A percentile compares a stretch with the other conserved stretches of the same genome.
These are phyloP conservation scores for Penstemon davidsonii DNA, from an alignment of 257 asterid genomes.

Conservation along the genomic window DNA sequence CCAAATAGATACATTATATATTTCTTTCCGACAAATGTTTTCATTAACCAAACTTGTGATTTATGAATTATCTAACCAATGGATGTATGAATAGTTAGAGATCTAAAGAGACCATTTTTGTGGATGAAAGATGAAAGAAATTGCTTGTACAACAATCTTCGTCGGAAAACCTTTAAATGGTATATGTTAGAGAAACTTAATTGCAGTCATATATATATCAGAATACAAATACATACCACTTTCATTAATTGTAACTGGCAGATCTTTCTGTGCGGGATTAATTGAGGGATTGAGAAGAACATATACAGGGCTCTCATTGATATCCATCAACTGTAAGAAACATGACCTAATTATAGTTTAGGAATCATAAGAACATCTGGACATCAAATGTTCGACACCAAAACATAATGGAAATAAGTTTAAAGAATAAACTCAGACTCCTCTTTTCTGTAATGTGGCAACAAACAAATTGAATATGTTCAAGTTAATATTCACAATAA, in stretches of 20 bases:
- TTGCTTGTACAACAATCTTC: not conserved
- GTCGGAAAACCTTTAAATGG: not conserved
- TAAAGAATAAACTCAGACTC: not conserved
- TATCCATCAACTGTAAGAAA: slow-evolving; percentile 77
- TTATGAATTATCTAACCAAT: too few species aligned
- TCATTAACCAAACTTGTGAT: too few species aligned
- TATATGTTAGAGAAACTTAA: not conserved
- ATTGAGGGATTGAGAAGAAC: slow-evolving; percentile 90
- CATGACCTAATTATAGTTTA: slow-evolving; percentile 5
- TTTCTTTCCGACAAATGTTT: too few species aligned
- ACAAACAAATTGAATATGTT: slow-evolving; percentile 1
- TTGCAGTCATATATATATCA: not conserved
- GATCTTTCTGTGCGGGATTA: slow-evolving; percentile 91
- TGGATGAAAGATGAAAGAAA: too few species aligned
- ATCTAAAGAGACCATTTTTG: too few species aligned
- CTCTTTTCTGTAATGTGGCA: not conserved
- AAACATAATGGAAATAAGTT: not conserved
- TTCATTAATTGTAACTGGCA: slow-evolving; percentile 84
- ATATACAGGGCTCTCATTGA: slow-evolving; percentile 91
- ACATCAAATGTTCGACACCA: not conserved
- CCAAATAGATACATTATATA: too few species aligned
- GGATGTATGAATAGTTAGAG: too few species aligned
- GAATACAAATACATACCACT: slow-evolving; percentile 61
- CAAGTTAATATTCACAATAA: not conserved
- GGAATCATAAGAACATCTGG: slow-evolving; percentile 3